phyloP scores from a whole-genome alignment of 331 rosid genomes.

The Acacia pycnantha region DNA sequence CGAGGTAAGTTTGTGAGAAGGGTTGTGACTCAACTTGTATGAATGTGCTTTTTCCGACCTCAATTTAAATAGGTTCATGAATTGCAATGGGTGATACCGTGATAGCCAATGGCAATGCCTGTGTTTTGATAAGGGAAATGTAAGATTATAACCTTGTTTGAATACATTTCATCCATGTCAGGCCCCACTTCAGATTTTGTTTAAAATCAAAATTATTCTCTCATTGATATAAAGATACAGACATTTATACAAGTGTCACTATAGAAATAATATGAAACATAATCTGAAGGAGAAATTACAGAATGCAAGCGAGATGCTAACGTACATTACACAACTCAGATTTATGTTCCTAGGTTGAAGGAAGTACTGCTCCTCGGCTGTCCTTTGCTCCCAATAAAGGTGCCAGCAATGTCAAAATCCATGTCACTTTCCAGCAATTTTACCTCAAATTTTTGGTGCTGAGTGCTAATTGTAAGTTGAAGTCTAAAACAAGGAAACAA shows the following conservation, averaged over 20 bases:
- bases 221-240: too few relatives aligned
- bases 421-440: not conserved
- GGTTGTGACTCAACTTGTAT: too few relatives aligned
- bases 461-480: not conserved
- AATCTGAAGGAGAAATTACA: not conserved
- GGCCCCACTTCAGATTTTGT: not conserved
- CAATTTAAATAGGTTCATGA: too few relatives aligned
- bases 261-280: not conserved
- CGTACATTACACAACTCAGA: not conserved
- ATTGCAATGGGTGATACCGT: not conserved
- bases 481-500: slow-evolving; percentile 18
- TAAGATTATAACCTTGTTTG: not conserved
- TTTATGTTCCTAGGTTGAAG: not conserved
- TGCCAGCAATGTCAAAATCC: slow-evolving; percentile 4
- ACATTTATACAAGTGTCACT: not conserved
- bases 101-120: not conserved
- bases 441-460: not conserved
- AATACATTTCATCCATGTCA: not conserved
- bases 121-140: not conserved
- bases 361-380: not conserved
- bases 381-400: slow-evolving; percentile 15
- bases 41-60: too few relatives aligned
- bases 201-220: not conserved
- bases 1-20: too few relatives aligned
- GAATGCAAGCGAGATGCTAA: not conserved